Percentiles rank a stretch among this genome's conserved stretches.
Evolutionary conservation across 306 rosid species (phyloP).

Genomic region (Alnus rubra): DNA sequence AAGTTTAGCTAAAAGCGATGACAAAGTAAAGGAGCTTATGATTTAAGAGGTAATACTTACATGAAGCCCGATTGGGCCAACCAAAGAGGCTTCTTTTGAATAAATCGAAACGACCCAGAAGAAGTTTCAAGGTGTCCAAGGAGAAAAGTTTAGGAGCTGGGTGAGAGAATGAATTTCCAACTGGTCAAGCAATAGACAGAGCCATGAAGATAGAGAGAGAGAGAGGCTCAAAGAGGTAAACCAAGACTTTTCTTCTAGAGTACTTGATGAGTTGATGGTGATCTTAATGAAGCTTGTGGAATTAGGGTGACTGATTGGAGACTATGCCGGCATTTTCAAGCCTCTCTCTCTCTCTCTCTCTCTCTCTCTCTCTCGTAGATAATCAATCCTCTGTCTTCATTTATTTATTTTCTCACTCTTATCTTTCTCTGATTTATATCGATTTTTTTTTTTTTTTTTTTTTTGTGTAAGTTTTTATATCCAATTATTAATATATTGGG

Average conservation of each 20-base stretch:
- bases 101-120: constrained; percentile 2
- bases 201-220: neutral
- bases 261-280: neutral
- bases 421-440: neutral
- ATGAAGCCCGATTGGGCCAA: neutral
- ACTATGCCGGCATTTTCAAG: neutral
- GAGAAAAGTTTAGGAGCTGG: neutral
- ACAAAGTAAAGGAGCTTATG: constrained; percentile 1
- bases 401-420: neutral
- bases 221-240: neutral
- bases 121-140: constrained; percentile 5
- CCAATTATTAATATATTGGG: neutral
- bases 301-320: neutral
- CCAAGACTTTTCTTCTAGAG: constrained; percentile 17
- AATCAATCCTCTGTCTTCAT: neutral
- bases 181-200: constrained; percentile 2
- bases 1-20: neutral
- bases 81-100: neutral
- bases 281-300: neutral
- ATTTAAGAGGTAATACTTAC: constrained; percentile 13
- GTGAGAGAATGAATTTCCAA: neutral
- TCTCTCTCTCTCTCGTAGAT: neutral
- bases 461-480: neutral
- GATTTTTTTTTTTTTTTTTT: no score
- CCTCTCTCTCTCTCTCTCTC: neutral